Conservation (phyloP, 129 eudicot species). For the Rutidosis leptorrhynchoides region DNA sequence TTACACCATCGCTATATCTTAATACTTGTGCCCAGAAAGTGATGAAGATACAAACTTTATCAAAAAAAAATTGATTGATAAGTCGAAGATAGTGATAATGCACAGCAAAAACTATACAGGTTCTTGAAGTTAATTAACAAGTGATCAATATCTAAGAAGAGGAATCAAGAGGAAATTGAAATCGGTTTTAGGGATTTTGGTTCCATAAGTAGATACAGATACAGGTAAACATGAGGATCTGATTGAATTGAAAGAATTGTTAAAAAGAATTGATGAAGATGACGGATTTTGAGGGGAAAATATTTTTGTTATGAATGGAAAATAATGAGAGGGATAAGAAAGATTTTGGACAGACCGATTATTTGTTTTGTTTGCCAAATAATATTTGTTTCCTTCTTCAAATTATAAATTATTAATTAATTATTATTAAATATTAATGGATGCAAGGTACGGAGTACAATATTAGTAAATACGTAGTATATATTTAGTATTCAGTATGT, state of each 20-base stretch:
- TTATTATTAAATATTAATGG: too few species aligned
- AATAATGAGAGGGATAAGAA: conserved; percentile 17
- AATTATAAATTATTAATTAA: too few species aligned
- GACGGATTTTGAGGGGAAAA: conserved; percentile 29
- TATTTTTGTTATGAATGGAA: conserved; percentile 12
- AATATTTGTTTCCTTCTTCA: background rate
- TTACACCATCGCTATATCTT: background rate
- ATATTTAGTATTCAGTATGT: background rate
- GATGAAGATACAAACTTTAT: background rate
- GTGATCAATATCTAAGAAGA: background rate
- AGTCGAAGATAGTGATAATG: background rate
- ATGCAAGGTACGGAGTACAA: too few species aligned
- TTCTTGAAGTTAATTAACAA: background rate
- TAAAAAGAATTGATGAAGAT: conserved; percentile 8
- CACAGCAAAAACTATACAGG: background rate
- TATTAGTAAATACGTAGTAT: too few species aligned
- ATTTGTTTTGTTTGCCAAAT: conserved; percentile 2
- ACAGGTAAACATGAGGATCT: conserved; percentile 34
- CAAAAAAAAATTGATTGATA: background rate
- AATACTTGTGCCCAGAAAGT: background rate
- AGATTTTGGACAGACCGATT: background rate
- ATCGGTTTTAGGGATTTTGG: background rate
- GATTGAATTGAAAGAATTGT: conserved; percentile 18
- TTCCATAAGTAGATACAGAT: background rate
- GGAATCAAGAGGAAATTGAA: background rate